Base-by-base conservation (phyloP, 75 land plant genomes). In the Cupressus sempervirens region DNA sequence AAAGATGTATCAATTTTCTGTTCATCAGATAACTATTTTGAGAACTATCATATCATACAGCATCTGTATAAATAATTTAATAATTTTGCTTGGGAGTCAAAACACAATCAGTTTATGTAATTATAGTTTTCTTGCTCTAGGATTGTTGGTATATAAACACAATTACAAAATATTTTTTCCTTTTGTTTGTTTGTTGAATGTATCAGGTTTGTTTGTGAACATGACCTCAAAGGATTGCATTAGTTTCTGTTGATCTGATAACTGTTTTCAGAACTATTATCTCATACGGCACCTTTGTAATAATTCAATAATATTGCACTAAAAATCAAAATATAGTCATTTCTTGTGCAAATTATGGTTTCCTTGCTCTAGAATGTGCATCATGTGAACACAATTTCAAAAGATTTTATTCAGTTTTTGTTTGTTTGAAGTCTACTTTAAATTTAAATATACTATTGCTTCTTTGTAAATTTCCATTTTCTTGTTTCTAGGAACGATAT, bases 121-220 rank as follows among this genome's bases (percentile, higher is more conserved):
- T 73, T 32, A 30, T 87, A 30, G 46, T 72, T 50, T 87, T 16
- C 43, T 79, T 79, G 52, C 54, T 77, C 76, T 90, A 96, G 99
- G 99, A 98, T 79, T 87, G 94, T 38, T 96, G 95, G 84, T 96
- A 81, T 91, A 97, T 96, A 35, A 72, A 30, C 2, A 72, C 74
- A 30, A 32, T 11, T 72, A 32, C 9, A 32, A 72, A 70, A 62
- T 0, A 62, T 62, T 23, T 7, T 72, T 11, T 72, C 3, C 12
- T 1, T 32, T 48, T 72, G n/a, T 12, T 32, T 72, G 13, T 10
- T 72, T 11, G 35, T 72, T 12, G 32, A 36, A 32, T 3, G 13
- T 72, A 38, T 38, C 40, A 98, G 97, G 99, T 98, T 84, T 13
- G 67, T 34, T 36, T 26, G 32, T 50, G 74, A 72, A 30, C 32